Base-by-base conservation (phyloP, 805 yeast genomes). In the Sugiyamaella qingdaonensis region DNA sequence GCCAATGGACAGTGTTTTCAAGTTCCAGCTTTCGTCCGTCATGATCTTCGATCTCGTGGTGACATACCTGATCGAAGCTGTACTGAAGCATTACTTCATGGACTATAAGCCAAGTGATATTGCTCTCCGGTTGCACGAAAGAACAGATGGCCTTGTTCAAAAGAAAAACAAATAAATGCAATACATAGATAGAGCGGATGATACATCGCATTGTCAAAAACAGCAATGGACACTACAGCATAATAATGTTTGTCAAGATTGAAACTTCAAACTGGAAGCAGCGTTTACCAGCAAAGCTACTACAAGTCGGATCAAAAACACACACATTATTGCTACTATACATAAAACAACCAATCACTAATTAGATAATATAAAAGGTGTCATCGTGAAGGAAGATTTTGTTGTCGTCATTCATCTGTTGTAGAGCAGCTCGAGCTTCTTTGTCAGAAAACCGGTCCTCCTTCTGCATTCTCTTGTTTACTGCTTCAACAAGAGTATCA, bases 41-140 rank as follows among this genome's bases (percentile, higher is more conserved):
- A 81, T 94, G 74, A 57, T 87, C 39, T 67, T 85, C 35, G 99
- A 94, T 71, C 82, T 88, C 64, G 83, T 77, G 36, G 82, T 83
- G 36, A 78, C 95, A 47, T 88, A 86, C 84, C 78, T 70, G 7
- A 82, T 88, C 67, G 99, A 94, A 73, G 58, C 82, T 48, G 79
- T 78, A n/a, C 80, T 94, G 73, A 94, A 94, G 54, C 50, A 59
- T 51, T 82, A 85, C 73, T 92, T 88, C 72, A 86, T 87, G 88
- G 96, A 94, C 70, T 88, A 82, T 63, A 85, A 85, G 64, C 88
- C 98, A 48, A 88, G 95, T 54, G 97, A 92, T 66, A 94, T 92
- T 69, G 96, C 98, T 1, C 51, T 66, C 54, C 58, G 62, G 19
- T 54, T 63, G 10, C 63, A 61, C 14, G 72, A 69, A 59, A 59